Base-by-base conservation (phyloP, 192 early-diverging fungal species). In the Rhizophlyctis rosea region DNA sequence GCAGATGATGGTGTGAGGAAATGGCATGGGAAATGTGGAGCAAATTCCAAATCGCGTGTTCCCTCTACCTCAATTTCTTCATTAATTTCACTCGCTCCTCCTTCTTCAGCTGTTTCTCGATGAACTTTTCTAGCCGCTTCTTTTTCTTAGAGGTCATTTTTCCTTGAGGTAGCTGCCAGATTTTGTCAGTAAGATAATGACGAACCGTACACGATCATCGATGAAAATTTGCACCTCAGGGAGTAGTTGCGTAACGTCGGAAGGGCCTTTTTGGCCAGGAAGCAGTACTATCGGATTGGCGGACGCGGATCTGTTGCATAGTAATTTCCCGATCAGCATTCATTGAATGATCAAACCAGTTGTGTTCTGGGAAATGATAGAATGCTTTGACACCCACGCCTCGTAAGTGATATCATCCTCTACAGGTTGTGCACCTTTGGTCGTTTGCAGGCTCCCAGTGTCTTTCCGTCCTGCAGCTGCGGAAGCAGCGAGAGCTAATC, bases 61-160 rank as follows among this genome's bases (percentile, higher is more conserved):
- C 39, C 9, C 39, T 18, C 18, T 44, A 44, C 39, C 39, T 65
- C 44, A 84, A 67, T 55, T 79, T 85, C 50, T 82, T 62, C 53
- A 81, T 55, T 18, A 83, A 57, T 33, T 69, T 69, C 0, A 69
- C 65, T 16, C 78, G 64, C 36, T 80, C 79, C 53, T 85, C 81
- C 69, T 85, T 85, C 61, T 85, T 85, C 27, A 81, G 59, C 57
- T 82, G 76, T 54, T 78, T 77, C 33, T 75, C 73, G 39, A 83
- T 77, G 51, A 76, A 83, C 66, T 83, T 81, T 61, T 82, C 79
- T 49, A 85, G 70, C 47, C 82, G 57, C 50, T 85, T 81, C 61
- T 68, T 35, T 62, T 85, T 85, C 68, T 85, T 82, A 3, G 78
- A 72, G 5, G 73, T 70, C 36, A 75, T 35, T 55, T 73, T 78